These are phyloP conservation scores for Epichloe scottii DNA, from an alignment of 2,329 filamentous ascomycete species.

Conservation along the genomic window DNA sequence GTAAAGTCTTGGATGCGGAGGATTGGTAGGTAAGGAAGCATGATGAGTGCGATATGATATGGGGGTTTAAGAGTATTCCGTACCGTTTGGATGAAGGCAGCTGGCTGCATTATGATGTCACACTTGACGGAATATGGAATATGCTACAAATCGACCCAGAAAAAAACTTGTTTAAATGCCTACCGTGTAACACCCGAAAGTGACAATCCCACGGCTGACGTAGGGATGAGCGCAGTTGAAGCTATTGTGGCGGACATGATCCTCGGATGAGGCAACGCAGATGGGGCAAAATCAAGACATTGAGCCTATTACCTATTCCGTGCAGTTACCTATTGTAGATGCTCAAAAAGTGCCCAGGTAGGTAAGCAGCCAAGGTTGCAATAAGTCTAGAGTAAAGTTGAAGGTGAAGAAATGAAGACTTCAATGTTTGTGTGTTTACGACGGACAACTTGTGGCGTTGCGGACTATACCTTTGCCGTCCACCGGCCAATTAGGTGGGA, in stretches of 20 bases:
- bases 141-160: neutral
- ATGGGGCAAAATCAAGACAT: neutral
- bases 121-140: neutral
- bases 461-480: neutral
- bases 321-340: neutral
- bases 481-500: neutral
- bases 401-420: too few relatives aligned
- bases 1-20: neutral
- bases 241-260: neutral
- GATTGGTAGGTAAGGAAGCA: neutral
- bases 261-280: neutral
- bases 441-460: neutral
- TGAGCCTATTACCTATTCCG: neutral
- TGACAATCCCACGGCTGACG: conserved; percentile 2
- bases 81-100: neutral
- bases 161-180: neutral
- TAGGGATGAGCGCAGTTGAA: neutral
- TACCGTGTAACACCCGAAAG: neutral
- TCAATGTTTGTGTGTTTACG: too few relatives aligned
- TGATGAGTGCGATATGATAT: neutral
- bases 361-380: too few relatives aligned
- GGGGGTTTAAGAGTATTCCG: too few relatives aligned
- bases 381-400: too few relatives aligned
- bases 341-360: neutral
- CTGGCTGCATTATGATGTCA: neutral